Conservation (phyloP, 169 alveolate genomes). For the Plasmodium adleri region DNA sequence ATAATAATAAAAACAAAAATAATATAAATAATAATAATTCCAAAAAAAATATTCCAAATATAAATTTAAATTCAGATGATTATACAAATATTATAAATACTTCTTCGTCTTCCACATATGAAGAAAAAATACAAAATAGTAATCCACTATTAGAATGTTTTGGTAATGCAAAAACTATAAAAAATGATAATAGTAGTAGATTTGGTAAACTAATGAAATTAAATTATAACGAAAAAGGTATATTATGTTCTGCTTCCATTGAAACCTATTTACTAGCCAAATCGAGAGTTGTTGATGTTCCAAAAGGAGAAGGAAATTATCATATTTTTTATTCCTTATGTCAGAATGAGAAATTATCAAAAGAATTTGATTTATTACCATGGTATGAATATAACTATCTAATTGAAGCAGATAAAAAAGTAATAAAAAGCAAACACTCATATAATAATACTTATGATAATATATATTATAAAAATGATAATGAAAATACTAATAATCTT, state of each 20-base stretch:
- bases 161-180: constrained; percentile 98
- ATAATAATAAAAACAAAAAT: not conserved
- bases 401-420: constrained; percentile 14
- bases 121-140: constrained; percentile 91
- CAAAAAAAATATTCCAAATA: not conserved
- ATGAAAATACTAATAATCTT: not conserved
- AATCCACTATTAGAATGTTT: constrained; percentile 98
- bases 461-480: constrained; percentile 1
- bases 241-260: constrained; percentile 93
- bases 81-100: not conserved
- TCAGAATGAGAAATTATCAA: constrained; percentile 60
- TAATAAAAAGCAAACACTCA: constrained; percentile 1
- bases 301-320: constrained; percentile 95
- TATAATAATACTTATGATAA: constrained; percentile 1
- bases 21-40: not conserved
- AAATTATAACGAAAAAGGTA: constrained; percentile 91
- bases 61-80: not conserved
- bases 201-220: constrained; percentile 98
- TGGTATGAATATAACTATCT: constrained; percentile 74
- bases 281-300: constrained; percentile 92
- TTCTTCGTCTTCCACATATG: constrained; percentile 27
- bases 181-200: constrained; percentile 98
- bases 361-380: constrained; percentile 52
- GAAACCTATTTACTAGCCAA: constrained; percentile 97
- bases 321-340: constrained; percentile 96